Evolutionary conservation across 139 green algal species (phyloP).

Genomic region (Chlamydomonas schloesseri): DNA sequence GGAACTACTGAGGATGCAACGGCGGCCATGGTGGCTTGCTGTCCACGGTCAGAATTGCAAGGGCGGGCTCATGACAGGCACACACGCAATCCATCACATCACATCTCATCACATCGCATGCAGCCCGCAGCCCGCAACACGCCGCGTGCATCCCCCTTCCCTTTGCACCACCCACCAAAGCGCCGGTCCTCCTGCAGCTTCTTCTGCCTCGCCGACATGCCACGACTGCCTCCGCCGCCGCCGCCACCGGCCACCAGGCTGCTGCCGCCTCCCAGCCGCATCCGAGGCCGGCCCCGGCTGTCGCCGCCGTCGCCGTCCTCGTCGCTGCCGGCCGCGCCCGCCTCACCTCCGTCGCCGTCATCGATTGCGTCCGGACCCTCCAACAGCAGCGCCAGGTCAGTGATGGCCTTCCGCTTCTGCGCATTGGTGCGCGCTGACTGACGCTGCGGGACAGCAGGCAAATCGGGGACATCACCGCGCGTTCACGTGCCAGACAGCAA

Average conservation of each 20-base stretch:
- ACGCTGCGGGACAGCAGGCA: not conserved
- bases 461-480: no score
- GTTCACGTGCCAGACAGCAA: no score
- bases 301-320: not conserved
- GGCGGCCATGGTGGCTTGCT: no score
- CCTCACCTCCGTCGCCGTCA: not conserved
- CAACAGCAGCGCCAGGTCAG: conserved; percentile 27
- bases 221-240: not conserved
- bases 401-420: conserved; percentile 13
- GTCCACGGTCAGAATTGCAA: no score
- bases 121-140: no score
- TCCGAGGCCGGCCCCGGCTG: not conserved
- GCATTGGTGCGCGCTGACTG: conserved; percentile 5
- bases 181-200: conserved; percentile 45
- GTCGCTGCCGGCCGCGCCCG: not conserved
- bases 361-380: not conserved
- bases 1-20: no score
- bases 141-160: no score
- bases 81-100: no score
- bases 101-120: no score
- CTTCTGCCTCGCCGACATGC: not conserved
- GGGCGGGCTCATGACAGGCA: no score
- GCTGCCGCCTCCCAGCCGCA: not conserved
- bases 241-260: not conserved
- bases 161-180: conserved; percentile 34